Percentiles rank a stretch among this genome's conserved stretches.
Conservation (phyloP, 148 eudicot species). For the Rhododendron henanense region DNA sequence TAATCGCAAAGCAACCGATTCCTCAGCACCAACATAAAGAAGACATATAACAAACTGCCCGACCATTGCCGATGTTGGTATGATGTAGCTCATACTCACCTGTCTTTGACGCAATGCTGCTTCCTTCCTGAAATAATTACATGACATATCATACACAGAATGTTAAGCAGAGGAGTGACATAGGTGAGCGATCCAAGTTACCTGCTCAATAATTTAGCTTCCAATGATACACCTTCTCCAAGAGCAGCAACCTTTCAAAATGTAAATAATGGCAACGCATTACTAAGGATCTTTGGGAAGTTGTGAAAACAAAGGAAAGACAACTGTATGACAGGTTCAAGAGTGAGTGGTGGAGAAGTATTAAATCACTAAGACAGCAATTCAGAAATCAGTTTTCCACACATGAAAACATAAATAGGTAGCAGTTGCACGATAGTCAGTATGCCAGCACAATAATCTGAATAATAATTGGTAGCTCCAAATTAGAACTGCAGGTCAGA, state of each 20-base stretch:
- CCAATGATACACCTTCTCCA: slow-evolving; percentile 94
- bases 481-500: not conserved
- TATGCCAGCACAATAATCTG: not conserved
- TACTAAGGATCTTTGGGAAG: not conserved
- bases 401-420: not conserved
- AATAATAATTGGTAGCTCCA: not conserved
- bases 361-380: not conserved
- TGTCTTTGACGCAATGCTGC: slow-evolving; percentile 93
- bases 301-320: not conserved
- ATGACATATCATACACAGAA: slow-evolving; percentile 20
- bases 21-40: slow-evolving; percentile 2
- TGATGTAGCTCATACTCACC: slow-evolving; percentile 39
- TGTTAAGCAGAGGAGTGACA: slow-evolving; percentile 20
- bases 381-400: not conserved
- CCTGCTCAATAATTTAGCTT: slow-evolving; percentile 94
- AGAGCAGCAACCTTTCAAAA: slow-evolving; percentile 79
- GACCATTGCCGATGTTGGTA: not conserved
- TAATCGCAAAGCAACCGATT: not conserved
- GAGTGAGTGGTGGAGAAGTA: slow-evolving; percentile 4
- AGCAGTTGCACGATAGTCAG: not conserved
- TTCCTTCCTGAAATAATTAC: slow-evolving; percentile 73
- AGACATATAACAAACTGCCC: not conserved
- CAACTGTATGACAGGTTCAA: not conserved
- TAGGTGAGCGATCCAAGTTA: slow-evolving; percentile 23
- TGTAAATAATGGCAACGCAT: not conserved